Conservation (phyloP, 257 asterid species). For the Ocimum tenuiflorum region DNA sequence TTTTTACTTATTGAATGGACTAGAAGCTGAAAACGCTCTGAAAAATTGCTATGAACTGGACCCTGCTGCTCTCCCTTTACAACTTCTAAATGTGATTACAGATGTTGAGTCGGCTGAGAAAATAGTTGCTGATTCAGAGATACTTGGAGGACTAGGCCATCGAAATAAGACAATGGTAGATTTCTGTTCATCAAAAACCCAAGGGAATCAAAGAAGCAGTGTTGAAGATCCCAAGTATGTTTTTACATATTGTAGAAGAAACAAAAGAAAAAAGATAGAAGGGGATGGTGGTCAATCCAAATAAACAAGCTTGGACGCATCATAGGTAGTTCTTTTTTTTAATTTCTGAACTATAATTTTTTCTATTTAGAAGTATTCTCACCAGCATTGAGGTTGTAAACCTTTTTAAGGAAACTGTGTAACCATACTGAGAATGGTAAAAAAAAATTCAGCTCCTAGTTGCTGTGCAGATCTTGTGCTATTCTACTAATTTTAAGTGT, state of each 20-base stretch:
- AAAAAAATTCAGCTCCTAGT: neutral
- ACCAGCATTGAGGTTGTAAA: neutral
- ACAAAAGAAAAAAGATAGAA: slow-evolving; percentile 16
- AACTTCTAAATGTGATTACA: slow-evolving; percentile 42
- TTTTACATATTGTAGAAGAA: slow-evolving; percentile 31
- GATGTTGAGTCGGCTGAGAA: slow-evolving; percentile 29
- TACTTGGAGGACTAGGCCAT: slow-evolving; percentile 1
- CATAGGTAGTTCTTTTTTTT: slow-evolving; percentile 22
- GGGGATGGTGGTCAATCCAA: neutral
- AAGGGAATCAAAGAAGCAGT: neutral
- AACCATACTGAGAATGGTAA: neutral
- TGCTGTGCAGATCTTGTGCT: neutral
- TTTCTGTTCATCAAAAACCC: slow-evolving; percentile 8
- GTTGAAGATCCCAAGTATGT: slow-evolving; percentile 15
- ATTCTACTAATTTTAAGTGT: neutral
- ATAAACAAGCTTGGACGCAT: neutral
- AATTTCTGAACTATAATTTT: slow-evolving; percentile 8
- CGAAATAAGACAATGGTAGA: slow-evolving; percentile 13
- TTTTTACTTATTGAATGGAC: slow-evolving; percentile 35
- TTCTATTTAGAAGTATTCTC: neutral
- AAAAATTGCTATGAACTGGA: slow-evolving; percentile 54
- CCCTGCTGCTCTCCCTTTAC: slow-evolving; percentile 72
- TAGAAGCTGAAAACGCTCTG: slow-evolving; percentile 43
- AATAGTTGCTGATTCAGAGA: slow-evolving; percentile 7
- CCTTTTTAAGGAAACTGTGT: neutral